Conservation (phyloP, 768 basidiomycete genomes). For the Tephrocybe sp. region DNA sequence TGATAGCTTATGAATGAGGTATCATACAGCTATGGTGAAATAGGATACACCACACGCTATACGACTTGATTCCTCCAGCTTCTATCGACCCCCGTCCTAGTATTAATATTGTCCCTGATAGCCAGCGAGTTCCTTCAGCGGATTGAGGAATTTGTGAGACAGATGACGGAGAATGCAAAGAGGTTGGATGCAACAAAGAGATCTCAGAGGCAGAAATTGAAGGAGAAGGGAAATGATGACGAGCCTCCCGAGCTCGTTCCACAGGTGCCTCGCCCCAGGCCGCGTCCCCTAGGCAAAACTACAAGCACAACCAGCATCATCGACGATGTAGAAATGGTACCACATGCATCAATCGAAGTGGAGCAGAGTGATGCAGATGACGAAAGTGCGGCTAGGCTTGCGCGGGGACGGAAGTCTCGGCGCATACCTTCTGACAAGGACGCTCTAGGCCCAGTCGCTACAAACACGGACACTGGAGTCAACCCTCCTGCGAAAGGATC, state of each 20-base stretch:
- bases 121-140: conserved; percentile 77
- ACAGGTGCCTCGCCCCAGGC: conserved; percentile 22
- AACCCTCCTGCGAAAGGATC: neutral
- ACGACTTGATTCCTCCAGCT: conserved; percentile 69
- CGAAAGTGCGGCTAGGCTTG: neutral
- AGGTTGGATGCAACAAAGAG: too few species aligned
- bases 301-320: conserved; percentile 18
- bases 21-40: conserved; percentile 76
- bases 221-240: conserved; percentile 6
- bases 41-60: conserved; percentile 81
- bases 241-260: neutral
- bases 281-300: conserved; percentile 24
- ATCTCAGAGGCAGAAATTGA: conserved; percentile 2
- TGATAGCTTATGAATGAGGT: neutral
- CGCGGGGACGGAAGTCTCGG: neutral
- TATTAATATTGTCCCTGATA: conserved; percentile 61
- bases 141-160: conserved; percentile 35
- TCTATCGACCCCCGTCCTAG: conserved; percentile 53
- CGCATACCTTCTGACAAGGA: neutral
- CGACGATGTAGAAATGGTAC: conserved; percentile 6
- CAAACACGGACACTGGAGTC: neutral
- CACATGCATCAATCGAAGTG: neutral
- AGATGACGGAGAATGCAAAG: conserved; percentile 16
- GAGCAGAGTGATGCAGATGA: conserved; percentile 1
- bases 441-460: neutral